A percentile compares a stretch with the other conserved stretches of the same genome.
phyloP scores from a whole-genome alignment of 2,329 filamentous ascomycete genomes.

The Parascedosporium putredinis region DNA sequence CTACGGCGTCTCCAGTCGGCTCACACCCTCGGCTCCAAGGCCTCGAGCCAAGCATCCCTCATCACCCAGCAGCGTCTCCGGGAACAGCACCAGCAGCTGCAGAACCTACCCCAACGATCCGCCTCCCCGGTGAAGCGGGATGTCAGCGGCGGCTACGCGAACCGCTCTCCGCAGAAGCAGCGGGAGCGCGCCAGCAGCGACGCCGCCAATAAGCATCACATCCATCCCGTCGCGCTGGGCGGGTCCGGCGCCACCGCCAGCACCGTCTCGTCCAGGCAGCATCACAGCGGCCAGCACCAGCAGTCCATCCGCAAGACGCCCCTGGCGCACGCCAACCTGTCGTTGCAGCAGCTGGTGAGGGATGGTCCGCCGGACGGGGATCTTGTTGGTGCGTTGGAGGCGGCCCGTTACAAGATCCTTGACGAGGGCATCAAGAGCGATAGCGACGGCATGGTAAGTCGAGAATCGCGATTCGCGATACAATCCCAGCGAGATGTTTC shows the following conservation, averaged over 20 bases:
- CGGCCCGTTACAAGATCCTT: conserved; percentile 61
- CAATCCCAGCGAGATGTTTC: neutral
- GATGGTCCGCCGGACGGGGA: conserved; percentile 70
- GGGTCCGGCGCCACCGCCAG: conserved; percentile 4
- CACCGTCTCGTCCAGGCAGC: neutral
- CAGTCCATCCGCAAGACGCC: conserved; percentile 21
- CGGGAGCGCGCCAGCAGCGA: conserved; percentile 65
- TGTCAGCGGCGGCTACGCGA: conserved; percentile 18
- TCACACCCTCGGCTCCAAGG: conserved; percentile 53
- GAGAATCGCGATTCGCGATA: neutral
- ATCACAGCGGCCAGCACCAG: conserved; percentile 9
- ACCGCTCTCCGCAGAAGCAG: conserved; percentile 31
- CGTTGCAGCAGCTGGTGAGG: conserved; percentile 65
- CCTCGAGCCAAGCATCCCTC: conserved; percentile 39
- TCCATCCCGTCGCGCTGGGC: conserved; percentile 11
- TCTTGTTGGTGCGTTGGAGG: conserved; percentile 54
- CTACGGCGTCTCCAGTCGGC: conserved; percentile 68
- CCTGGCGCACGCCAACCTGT: conserved; percentile 44
- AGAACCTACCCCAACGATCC: conserved; percentile 19
- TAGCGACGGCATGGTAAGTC: conserved; percentile 66
- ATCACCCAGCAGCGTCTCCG: conserved; percentile 53
- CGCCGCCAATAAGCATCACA: conserved; percentile 30
- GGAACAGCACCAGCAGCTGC: conserved; percentile 28
- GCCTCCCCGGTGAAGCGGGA: conserved; percentile 26
- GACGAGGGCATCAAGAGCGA: conserved; percentile 69